Percentiles rank a stretch among this genome's conserved stretches.
Conservation (phyloP, 192 early-diverging fungal genomes). For the Gorgonomyces haynaldii region DNA sequence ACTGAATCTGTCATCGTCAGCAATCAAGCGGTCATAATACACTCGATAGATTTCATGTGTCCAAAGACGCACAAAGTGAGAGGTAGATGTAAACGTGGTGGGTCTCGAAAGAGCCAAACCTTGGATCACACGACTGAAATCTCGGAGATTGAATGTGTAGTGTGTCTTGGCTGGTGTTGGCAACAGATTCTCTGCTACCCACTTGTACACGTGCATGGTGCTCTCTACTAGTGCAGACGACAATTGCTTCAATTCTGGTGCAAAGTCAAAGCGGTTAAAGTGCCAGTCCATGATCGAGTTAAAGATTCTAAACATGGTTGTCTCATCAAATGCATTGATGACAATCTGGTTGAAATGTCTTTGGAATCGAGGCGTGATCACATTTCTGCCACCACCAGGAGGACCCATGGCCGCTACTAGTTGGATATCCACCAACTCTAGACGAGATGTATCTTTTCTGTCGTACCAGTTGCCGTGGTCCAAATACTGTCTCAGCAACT, state of each 20-base stretch:
- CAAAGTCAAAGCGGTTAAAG: constrained; percentile 41
- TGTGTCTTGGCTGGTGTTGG: constrained; percentile 57
- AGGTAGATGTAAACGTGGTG: constrained; percentile 20
- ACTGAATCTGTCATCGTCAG: constrained; percentile 38
- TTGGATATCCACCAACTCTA: constrained; percentile 49
- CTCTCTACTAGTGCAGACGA: constrained; percentile 26
- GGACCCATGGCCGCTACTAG: constrained; percentile 49
- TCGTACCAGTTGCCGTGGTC: constrained; percentile 60
- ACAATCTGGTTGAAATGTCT: constrained; percentile 53
- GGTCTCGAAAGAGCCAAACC: constrained; percentile 44
- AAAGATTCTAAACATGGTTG: constrained; percentile 46
- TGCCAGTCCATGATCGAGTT: constrained; percentile 49
- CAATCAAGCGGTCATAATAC: constrained; percentile 45
- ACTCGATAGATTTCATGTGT: constrained; percentile 48
- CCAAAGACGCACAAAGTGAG: constrained; percentile 41
- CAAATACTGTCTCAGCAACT: constrained; percentile 45
- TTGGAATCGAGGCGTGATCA: constrained; percentile 44
- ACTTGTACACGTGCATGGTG: constrained; percentile 40
- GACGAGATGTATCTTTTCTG: constrained; percentile 41
- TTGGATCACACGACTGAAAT: constrained; percentile 47
- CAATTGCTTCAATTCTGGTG: constrained; percentile 32
- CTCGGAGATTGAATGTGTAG: constrained; percentile 54
- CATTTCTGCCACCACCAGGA: constrained; percentile 51
- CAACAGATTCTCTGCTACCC: constrained; percentile 41
- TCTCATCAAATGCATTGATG: constrained; percentile 45